These are phyloP conservation scores for Delonix regia DNA, from an alignment of 306 rosid genomes.

Conservation along the genomic window DNA sequence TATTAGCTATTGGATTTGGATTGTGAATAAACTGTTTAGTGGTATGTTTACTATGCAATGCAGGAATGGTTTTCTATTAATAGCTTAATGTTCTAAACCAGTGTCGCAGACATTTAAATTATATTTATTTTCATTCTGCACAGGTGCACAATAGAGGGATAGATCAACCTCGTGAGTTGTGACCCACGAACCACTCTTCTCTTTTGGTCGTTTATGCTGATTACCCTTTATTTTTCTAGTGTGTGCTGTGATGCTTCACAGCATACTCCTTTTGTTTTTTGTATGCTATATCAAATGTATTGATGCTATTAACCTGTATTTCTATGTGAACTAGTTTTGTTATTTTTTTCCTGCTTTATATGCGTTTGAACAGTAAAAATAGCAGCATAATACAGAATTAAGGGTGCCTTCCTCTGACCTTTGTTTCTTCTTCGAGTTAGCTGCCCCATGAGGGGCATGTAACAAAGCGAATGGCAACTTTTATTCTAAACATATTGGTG, in stretches of 20 bases:
- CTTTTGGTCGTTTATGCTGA: conserved; percentile 4
- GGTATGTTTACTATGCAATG: not conserved
- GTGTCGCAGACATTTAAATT: not conserved
- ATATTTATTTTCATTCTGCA: conserved; percentile 1
- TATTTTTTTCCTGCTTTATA: not conserved
- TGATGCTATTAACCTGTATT: not conserved
- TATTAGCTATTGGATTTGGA: not conserved
- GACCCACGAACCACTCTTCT: not conserved
- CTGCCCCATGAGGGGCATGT: not conserved
- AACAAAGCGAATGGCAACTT: not conserved
- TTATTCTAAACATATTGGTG: not conserved
- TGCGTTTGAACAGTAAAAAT: not conserved
- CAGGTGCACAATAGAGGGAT: conserved; percentile 29
- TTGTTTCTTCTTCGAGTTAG: not conserved
- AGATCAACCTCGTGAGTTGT: not conserved
- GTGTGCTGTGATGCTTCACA: not conserved
- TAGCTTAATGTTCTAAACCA: not conserved
- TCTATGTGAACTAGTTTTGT: not conserved
- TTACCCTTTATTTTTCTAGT: not conserved
- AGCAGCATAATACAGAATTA: not conserved
- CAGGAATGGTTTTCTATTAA: not conserved
- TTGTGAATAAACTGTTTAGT: not conserved
- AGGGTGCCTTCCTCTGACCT: not conserved
- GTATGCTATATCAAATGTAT: not conserved
- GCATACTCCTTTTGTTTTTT: not conserved